A percentile compares a stretch with the other conserved stretches of the same genome.
Evolutionary conservation across 345 rosid genomes (phyloP).

Genomic region (Lepidium didymum): DNA sequence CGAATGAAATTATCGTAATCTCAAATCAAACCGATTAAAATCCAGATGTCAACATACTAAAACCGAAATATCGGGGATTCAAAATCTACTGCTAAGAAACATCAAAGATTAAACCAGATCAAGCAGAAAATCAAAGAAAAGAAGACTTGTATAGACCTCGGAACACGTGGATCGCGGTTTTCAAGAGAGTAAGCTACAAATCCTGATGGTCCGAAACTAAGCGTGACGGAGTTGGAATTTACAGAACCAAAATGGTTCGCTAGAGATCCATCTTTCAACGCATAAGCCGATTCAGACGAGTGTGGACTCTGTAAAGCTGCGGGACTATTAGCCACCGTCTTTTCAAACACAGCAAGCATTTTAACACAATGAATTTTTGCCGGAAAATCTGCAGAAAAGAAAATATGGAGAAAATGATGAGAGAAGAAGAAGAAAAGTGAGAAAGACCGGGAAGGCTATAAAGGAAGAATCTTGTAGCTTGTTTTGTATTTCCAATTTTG

Average conservation of each 20-base stretch:
- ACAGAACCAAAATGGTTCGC: constrained; percentile 46
- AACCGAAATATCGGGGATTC: background rate
- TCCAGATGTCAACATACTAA: background rate
- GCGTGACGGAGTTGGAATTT: constrained; percentile 50
- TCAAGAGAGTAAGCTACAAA: constrained; percentile 60
- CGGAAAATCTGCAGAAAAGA: background rate
- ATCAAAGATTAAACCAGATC: constrained; percentile 12
- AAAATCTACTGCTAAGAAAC: background rate
- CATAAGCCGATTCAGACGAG: constrained; percentile 33
- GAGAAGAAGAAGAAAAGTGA: background rate
- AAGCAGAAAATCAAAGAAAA: background rate
- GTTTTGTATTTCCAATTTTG: background rate
- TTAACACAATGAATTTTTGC: background rate
- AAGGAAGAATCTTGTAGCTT: constrained; percentile 10
- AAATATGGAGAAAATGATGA: background rate
- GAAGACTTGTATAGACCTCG: constrained; percentile 39
- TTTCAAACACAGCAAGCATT: constrained; percentile 89
- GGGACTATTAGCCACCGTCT: constrained; percentile 84
- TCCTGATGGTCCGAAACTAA: constrained; percentile 78
- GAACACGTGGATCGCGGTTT: constrained; percentile 68
- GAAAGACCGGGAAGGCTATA: constrained; percentile 25
- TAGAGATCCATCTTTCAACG: constrained; percentile 63
- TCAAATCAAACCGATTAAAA: background rate
- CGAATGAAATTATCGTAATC: background rate
- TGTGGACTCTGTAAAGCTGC: constrained; percentile 68